phyloP scores from a whole-genome alignment of 2,329 filamentous ascomycete species.

The Nannizziopsis barbatae region DNA sequence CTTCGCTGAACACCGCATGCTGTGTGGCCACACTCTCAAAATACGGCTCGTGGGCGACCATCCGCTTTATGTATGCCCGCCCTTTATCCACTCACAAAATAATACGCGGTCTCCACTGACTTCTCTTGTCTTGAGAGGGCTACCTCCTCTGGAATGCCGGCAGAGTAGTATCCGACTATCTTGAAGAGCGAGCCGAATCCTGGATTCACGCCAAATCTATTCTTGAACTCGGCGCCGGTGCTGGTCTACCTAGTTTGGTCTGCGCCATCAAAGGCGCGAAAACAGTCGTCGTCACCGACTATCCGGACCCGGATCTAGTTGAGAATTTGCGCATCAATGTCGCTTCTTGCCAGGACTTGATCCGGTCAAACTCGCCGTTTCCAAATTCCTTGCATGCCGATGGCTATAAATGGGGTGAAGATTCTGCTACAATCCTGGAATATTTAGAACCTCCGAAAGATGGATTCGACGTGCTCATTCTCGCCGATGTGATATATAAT shows the following conservation, averaged over 20 bases:
- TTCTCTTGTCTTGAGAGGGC: conserved; percentile 40
- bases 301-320: conserved; percentile 74
- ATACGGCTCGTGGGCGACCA: conserved; percentile 77
- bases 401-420: conserved; percentile 76
- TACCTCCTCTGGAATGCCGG: conserved; percentile 88
- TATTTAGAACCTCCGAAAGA: conserved; percentile 39
- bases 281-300: conserved; percentile 70
- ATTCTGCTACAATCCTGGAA: conserved; percentile 47
- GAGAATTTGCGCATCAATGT: conserved; percentile 70
- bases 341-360: conserved; percentile 40
- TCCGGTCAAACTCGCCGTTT: conserved; percentile 17
- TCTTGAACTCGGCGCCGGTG: conserved; percentile 80
- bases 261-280: conserved; percentile 60
- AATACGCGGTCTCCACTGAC: conserved; percentile 16
- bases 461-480: conserved; percentile 66
- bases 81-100: neutral
- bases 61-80: conserved; percentile 59
- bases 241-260: conserved; percentile 71
- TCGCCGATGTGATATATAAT: conserved; percentile 84
- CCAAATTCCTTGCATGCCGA: conserved; percentile 44
- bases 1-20: conserved; percentile 58
- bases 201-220: conserved; percentile 59
- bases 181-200: conserved; percentile 54
- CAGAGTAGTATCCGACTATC: conserved; percentile 63
- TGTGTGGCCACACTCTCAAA: conserved; percentile 52